Evolutionary conservation across 345 rosid genomes (phyloP).

Genomic region (Erysimum cheiranthoides): DNA sequence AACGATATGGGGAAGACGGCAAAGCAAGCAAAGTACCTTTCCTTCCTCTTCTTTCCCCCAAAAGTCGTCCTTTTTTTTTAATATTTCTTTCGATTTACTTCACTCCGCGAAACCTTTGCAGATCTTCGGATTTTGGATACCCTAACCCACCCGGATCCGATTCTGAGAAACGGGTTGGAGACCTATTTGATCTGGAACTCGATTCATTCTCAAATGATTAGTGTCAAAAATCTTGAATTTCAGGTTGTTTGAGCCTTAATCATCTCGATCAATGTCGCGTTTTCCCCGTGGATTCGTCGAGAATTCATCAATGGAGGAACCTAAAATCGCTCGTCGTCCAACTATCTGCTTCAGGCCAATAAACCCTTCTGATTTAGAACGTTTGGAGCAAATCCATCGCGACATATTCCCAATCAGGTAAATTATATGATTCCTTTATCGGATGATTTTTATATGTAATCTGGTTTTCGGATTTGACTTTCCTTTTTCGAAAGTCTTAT

Average conservation of each 20-base stretch:
- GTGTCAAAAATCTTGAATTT: conserved; percentile 7
- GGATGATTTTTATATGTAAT: neutral
- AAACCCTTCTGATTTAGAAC: conserved; percentile 74
- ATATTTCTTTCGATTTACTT: conserved; percentile 30
- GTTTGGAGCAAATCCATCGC: conserved; percentile 73
- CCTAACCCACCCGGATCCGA: conserved; percentile 33
- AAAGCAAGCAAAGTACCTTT: conserved; percentile 25
- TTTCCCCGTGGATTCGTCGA: conserved; percentile 55
- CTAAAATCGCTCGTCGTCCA: conserved; percentile 54
- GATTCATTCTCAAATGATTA: conserved; percentile 14
- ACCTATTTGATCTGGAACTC: conserved; percentile 26
- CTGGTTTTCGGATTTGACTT: conserved; percentile 34
- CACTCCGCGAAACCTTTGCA: conserved; percentile 19
- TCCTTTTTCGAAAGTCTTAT: conserved; percentile 23
- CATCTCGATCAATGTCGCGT: conserved; percentile 37
- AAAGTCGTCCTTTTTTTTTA: conserved; percentile 13
- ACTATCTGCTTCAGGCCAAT: conserved; percentile 74
- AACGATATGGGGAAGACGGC: conserved; percentile 13
- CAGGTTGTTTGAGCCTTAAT: conserved; percentile 18
- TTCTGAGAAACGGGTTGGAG: neutral
- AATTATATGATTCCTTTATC: neutral
- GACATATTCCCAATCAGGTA: conserved; percentile 90
- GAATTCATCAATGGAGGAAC: conserved; percentile 58
- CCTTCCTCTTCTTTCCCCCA: conserved; percentile 8
- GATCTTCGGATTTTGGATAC: conserved; percentile 28